phyloP scores from a whole-genome alignment of 2,329 filamentous ascomycete genomes.

The Scedosporium minutisporum region DNA sequence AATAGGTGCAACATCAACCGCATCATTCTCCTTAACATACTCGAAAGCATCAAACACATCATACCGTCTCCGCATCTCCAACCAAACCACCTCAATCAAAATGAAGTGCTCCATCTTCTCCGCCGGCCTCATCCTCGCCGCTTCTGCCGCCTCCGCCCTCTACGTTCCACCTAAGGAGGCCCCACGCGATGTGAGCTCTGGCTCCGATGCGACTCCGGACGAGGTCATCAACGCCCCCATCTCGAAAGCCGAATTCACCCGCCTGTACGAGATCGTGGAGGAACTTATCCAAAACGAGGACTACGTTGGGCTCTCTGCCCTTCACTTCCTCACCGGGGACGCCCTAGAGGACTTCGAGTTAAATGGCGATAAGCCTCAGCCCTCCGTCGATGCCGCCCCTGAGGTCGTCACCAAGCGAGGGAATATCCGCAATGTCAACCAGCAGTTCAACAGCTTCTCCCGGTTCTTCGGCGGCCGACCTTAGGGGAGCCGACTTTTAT shows the following conservation, averaged over 20 bases:
- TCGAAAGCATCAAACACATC: background rate
- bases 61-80: background rate
- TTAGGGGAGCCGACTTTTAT: background rate
- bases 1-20: background rate
- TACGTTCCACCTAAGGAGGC: background rate
- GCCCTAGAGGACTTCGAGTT: background rate
- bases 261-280: slow-evolving; percentile 1
- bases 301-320: background rate
- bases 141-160: slow-evolving; percentile 2
- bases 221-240: background rate
- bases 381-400: background rate
- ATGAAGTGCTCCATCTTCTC: slow-evolving; percentile 5
- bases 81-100: background rate
- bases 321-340: background rate
- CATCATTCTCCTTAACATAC: background rate
- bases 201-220: background rate
- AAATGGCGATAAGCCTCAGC: background rate
- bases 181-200: background rate
- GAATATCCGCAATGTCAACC: background rate
- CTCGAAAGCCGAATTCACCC: background rate
- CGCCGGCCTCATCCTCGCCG: background rate
- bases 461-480: background rate
- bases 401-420: background rate
- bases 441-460: background rate
- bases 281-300: background rate